phyloP scores from a whole-genome alignment of 2,329 filamentous ascomycete genomes.

The Hysterium pulicare region DNA sequence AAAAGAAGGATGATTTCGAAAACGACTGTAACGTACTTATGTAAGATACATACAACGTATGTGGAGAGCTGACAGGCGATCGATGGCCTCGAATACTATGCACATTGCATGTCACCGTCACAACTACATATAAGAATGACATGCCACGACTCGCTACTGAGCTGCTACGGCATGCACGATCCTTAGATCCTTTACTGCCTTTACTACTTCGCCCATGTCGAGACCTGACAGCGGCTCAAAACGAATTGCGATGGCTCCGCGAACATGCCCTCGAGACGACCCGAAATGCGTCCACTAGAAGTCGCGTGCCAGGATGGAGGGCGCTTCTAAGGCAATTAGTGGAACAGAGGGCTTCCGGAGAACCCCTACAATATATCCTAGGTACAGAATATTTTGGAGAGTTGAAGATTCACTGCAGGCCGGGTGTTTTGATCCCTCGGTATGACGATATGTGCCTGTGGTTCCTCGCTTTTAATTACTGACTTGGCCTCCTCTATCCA shows the following conservation, averaged over 20 bases:
- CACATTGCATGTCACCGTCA: no score
- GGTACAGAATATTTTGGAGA: constrained; percentile 85
- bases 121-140: no score
- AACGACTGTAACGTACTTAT: no score
- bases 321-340: constrained; percentile 38
- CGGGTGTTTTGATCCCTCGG: constrained; percentile 82
- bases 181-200: constrained; percentile 55
- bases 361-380: constrained; percentile 85
- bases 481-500: constrained; percentile 13
- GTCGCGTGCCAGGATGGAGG: constrained; percentile 20
- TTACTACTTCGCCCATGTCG: constrained; percentile 63
- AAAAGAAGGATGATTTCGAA: no score
- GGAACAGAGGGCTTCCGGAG: constrained; percentile 52
- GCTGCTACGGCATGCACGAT: constrained; percentile 54
- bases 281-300: constrained; percentile 12
- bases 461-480: background rate
- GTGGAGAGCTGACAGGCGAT: no score
- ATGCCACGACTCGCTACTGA: constrained; percentile 60
- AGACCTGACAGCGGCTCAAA: constrained; percentile 59
- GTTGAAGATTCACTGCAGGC: constrained; percentile 71
- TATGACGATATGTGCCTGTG: constrained; percentile 27
- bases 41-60: no score
- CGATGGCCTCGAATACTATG: no score
- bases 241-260: constrained; percentile 71
- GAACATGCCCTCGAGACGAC: constrained; percentile 48